Conservation (phyloP, 2,329 filamentous ascomycete genomes). For the Aspergillus sp. region DNA sequence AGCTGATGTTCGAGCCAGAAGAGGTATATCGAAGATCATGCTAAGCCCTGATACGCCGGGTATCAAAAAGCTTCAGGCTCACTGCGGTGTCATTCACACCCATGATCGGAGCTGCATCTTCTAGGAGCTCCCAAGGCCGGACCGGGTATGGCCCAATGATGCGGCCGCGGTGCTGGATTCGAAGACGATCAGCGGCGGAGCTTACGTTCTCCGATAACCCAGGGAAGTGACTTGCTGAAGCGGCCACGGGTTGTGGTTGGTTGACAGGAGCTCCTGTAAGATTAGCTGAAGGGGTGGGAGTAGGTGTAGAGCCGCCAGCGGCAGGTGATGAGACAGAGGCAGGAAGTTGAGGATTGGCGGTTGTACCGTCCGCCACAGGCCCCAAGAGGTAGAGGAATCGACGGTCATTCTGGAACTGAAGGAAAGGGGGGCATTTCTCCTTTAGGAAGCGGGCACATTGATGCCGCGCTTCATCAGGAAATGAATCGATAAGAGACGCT, state of each 20-base stretch:
- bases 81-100: conserved; percentile 52
- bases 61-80: conserved; percentile 48
- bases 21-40: conserved; percentile 1
- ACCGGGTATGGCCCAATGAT: conserved; percentile 40
- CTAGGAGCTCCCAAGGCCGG: conserved; percentile 51
- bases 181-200: conserved; percentile 37
- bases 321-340: conserved; percentile 38
- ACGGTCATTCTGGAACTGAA: conserved; percentile 44
- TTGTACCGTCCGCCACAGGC: conserved; percentile 34
- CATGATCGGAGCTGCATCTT: conserved; percentile 49
- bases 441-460: conserved; percentile 49
- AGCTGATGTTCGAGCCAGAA: neutral
- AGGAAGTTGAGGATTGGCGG: conserved; percentile 28
- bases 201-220: conserved; percentile 33
- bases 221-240: conserved; percentile 14
- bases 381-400: conserved; percentile 49
- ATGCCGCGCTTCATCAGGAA: conserved; percentile 49
- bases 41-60: conserved; percentile 38
- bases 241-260: conserved; percentile 23
- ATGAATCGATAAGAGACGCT: conserved; percentile 48
- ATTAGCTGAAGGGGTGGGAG: conserved; percentile 33
- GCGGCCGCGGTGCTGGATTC: conserved; percentile 43
- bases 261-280: conserved; percentile 23
- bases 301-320: conserved; percentile 36
- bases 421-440: conserved; percentile 46